A percentile compares a stretch with the other conserved stretches of the same genome.
phyloP scores from a whole-genome alignment of 225 moss, liverwort and hornwort genomes.

The Sphagnum tenellum region DNA sequence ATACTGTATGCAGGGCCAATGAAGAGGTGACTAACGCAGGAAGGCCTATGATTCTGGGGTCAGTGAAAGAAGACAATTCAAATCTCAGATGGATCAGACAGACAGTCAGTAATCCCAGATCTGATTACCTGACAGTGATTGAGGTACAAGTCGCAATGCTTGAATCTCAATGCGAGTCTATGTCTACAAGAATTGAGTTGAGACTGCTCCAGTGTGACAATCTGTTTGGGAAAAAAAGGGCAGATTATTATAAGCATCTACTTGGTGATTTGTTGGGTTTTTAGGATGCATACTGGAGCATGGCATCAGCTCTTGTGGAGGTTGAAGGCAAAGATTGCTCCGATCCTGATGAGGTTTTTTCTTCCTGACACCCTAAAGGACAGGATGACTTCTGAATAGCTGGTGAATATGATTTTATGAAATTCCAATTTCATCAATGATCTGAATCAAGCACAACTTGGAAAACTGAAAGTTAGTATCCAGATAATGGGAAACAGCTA shows the following conservation, averaged over 20 bases:
- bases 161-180: neutral
- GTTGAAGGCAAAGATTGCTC: slow-evolving; percentile 69
- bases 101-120: slow-evolving; percentile 13
- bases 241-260: neutral
- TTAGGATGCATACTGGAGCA: slow-evolving; percentile 79
- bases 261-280: slow-evolving; percentile 1
- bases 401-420: neutral
- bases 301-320: slow-evolving; percentile 68
- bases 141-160: slow-evolving; percentile 17
- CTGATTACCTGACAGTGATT: slow-evolving; percentile 40
- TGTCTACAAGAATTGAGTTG: neutral
- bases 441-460: too few species aligned
- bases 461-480: too few species aligned
- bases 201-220: too few species aligned
- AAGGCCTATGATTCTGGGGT: slow-evolving; percentile 9
- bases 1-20: slow-evolving; percentile 17
- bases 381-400: neutral
- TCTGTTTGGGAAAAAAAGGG: too few species aligned
- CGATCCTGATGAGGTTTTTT: slow-evolving; percentile 81
- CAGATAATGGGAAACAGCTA: too few species aligned
- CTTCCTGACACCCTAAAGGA: neutral
- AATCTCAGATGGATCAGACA: slow-evolving; percentile 14
- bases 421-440: too few species aligned
- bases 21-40: slow-evolving; percentile 13
- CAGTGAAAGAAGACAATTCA: slow-evolving; percentile 9